Evolutionary conservation across 1,284 basidiomycete species (phyloP).

Genomic region (Cerioporus squamosus): DNA sequence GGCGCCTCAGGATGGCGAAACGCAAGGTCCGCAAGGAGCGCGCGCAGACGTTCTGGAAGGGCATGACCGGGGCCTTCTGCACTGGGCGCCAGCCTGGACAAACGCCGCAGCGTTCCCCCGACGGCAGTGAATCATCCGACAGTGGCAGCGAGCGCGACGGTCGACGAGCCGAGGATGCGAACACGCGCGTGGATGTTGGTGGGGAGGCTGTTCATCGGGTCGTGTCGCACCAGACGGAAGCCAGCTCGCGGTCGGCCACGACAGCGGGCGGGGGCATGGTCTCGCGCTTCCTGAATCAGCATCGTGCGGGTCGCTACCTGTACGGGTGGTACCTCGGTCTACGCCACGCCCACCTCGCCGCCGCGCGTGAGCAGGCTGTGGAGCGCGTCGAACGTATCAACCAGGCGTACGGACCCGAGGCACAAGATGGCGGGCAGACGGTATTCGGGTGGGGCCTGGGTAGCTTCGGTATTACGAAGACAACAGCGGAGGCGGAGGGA

Average conservation of each 20-base stretch:
- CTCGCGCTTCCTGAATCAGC: slow-evolving; percentile 19
- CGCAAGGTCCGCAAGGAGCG: slow-evolving; percentile 48
- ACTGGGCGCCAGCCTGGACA: not conserved
- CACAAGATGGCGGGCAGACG: slow-evolving; percentile 27
- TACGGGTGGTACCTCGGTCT: slow-evolving; percentile 60
- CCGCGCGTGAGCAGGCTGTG: slow-evolving; percentile 66
- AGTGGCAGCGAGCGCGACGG: slow-evolving; percentile 7
- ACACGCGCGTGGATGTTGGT: not conserved
- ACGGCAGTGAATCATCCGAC: slow-evolving; percentile 13
- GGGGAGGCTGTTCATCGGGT: not conserved
- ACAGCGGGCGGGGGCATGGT: slow-evolving; percentile 6
- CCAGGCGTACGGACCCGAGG: slow-evolving; percentile 53
- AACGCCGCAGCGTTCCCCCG: not conserved
- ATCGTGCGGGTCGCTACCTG: slow-evolving; percentile 35
- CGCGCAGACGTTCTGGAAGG: slow-evolving; percentile 57
- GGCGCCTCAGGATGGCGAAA: slow-evolving; percentile 42
- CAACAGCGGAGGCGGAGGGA: slow-evolving; percentile 12
- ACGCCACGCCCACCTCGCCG: slow-evolving; percentile 66
- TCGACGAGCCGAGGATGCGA: not conserved
- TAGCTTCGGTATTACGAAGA: slow-evolving; percentile 61
- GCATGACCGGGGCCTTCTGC: slow-evolving; percentile 47
- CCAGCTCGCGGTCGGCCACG: slow-evolving; percentile 8
- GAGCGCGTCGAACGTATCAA: slow-evolving; percentile 67
- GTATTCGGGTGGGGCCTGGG: slow-evolving; percentile 73
- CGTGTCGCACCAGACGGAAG: slow-evolving; percentile 15